Percentiles rank a stretch among this genome's conserved stretches.
Evolutionary conservation across 2,329 filamentous ascomycete genomes (phyloP).

Genomic region (Colletotrichum sp.): DNA sequence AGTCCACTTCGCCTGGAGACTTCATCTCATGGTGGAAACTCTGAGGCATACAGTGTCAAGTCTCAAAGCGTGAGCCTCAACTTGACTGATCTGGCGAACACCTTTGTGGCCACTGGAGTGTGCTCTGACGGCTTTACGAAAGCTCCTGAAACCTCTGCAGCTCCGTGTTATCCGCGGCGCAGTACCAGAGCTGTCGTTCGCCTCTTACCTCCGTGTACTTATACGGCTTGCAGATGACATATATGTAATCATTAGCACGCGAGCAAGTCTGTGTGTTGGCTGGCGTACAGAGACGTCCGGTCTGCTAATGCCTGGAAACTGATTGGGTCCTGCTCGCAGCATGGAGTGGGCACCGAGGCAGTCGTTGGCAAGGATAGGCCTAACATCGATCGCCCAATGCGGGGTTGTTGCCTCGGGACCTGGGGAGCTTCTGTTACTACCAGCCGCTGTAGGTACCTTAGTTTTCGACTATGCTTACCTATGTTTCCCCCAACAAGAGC

Average conservation of each 20-base stretch:
- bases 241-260: not conserved
- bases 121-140: not conserved
- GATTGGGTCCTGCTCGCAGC: not conserved
- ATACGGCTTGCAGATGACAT: not conserved
- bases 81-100: not conserved
- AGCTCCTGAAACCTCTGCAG: not conserved
- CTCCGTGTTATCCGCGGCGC: not conserved
- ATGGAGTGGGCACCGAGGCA: slow-evolving; percentile 9
- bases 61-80: not conserved
- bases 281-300: not conserved
- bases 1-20: not conserved
- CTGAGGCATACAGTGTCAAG: not conserved
- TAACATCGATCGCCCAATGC: not conserved
- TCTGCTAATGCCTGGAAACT: not conserved
- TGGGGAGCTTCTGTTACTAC: not conserved
- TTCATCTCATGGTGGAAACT: not conserved
- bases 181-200: not conserved
- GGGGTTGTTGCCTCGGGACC: slow-evolving; percentile 11
- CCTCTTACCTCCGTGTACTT: not conserved
- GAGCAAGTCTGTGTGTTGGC: not conserved
- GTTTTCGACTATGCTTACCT: not conserved
- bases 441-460: not conserved
- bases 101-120: not conserved
- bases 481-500: not conserved
- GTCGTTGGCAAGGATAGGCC: not conserved